These are phyloP conservation scores for Mimosa bimucronata DNA, from an alignment of 306 rosid species.

Conservation along the genomic window DNA sequence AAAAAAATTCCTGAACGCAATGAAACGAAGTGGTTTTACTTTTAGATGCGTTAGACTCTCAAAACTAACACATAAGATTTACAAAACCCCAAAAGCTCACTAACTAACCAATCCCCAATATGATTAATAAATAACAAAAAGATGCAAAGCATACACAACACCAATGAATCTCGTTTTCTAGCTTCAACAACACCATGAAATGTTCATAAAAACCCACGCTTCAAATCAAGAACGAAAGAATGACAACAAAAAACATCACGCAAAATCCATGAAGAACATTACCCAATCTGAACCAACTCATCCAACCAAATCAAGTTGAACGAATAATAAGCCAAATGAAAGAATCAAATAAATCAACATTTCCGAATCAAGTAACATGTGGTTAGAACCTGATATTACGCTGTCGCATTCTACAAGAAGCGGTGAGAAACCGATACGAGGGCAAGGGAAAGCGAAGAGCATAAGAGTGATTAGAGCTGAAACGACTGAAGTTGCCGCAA, in stretches of 20 bases:
- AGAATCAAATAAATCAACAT: not conserved
- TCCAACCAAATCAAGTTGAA: not conserved
- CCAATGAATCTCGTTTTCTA: not conserved
- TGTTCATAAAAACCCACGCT: not conserved
- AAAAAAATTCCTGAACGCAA: too few relatives aligned
- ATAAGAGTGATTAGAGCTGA: slow-evolving; percentile 40
- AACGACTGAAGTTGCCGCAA: slow-evolving; percentile 49
- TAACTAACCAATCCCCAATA: too few relatives aligned
- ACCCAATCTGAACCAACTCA: not conserved
- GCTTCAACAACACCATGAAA: too few relatives aligned
- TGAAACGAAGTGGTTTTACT: too few relatives aligned
- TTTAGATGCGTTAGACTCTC: too few relatives aligned
- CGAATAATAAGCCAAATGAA: too few relatives aligned
- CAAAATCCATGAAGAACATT: not conserved
- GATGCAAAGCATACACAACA: not conserved
- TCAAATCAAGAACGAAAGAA: not conserved
- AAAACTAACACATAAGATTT: too few relatives aligned
- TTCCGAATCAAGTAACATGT: not conserved
- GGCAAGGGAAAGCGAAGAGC: too few relatives aligned
- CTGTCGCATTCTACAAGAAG: too few relatives aligned
- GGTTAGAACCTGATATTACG: slow-evolving; percentile 61
- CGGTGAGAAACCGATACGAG: too few relatives aligned
- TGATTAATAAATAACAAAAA: too few relatives aligned
- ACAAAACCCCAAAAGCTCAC: too few relatives aligned
- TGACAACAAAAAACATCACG: not conserved